Conservation (phyloP, 2,329 filamentous ascomycete species). For the Macroventuria anomochaeta region DNA sequence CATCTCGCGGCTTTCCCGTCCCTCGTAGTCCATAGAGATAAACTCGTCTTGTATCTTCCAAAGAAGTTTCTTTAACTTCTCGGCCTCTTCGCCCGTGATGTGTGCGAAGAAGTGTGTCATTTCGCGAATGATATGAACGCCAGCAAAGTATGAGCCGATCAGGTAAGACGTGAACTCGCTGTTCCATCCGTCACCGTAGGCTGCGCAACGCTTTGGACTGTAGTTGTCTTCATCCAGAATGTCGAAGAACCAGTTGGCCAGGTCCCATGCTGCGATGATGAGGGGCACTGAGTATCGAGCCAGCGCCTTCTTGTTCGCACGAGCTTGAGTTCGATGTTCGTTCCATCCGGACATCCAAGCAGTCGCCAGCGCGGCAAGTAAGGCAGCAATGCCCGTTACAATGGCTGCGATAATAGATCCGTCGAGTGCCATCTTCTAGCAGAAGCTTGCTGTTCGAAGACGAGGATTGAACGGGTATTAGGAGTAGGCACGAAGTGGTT, state of each 20-base stretch:
- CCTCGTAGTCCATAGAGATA: slow-evolving; percentile 10
- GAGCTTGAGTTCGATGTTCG: slow-evolving; percentile 4
- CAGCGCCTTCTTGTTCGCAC: slow-evolving; percentile 9
- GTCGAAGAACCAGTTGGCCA: slow-evolving; percentile 15
- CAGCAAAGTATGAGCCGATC: slow-evolving; percentile 12
- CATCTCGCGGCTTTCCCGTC: slow-evolving; percentile 12
- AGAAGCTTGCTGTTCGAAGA: too few relatives aligned
- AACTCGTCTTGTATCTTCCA: slow-evolving; percentile 20
- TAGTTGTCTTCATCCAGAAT: slow-evolving; percentile 11
- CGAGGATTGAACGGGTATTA: too few relatives aligned
- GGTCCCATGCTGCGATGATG: slow-evolving; percentile 11
- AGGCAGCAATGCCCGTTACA: slow-evolving; percentile 12
- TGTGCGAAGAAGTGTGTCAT: slow-evolving; percentile 16
- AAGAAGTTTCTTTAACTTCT: slow-evolving; percentile 11
- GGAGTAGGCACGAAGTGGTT: too few relatives aligned
- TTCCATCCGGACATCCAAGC: slow-evolving; percentile 8
- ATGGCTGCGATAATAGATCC: slow-evolving; percentile 10
- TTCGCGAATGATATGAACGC: slow-evolving; percentile 15
- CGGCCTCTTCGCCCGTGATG: slow-evolving; percentile 1
- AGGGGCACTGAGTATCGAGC: slow-evolving; percentile 13
- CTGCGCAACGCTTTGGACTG: background rate
- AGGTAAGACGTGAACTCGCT: slow-evolving; percentile 10
- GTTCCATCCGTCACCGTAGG: slow-evolving; percentile 10
- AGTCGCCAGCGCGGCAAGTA: background rate
- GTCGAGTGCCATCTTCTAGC: too few relatives aligned